Evolutionary conservation across 331 rosid species (phyloP).

Genomic region (Malus hybrid): DNA sequence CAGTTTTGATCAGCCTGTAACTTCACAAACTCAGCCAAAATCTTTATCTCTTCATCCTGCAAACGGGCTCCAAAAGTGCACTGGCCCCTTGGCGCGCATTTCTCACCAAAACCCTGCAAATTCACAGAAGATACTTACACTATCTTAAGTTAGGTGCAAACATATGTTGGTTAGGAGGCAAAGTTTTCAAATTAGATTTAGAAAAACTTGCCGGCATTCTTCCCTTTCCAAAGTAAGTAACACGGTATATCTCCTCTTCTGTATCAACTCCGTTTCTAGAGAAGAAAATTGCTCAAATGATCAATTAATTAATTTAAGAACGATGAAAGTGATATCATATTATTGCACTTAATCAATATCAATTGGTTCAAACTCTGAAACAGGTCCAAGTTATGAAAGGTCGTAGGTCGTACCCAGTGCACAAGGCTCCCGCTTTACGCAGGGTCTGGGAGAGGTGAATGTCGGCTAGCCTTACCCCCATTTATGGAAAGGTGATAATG

Average conservation of each 20-base stretch:
- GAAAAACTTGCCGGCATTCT: slow-evolving; percentile 61
- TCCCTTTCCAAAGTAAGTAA: slow-evolving; percentile 75
- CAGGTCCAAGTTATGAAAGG: not conserved
- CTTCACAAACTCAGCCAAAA: slow-evolving; percentile 81
- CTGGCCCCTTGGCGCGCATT: slow-evolving; percentile 83
- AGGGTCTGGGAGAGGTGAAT: too few relatives aligned
- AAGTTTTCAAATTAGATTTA: not conserved
- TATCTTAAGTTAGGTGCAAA: not conserved
- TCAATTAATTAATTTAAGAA: too few relatives aligned
- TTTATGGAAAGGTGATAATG: not conserved
- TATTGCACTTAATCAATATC: too few relatives aligned
- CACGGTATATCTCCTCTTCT: slow-evolving; percentile 71
- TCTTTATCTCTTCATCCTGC: slow-evolving; percentile 76
- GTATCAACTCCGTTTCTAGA: slow-evolving; percentile 78
- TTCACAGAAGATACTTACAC: not conserved
- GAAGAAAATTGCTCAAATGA: not conserved
- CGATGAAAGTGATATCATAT: too few relatives aligned
- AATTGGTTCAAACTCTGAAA: too few relatives aligned
- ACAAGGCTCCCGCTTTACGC: too few relatives aligned
- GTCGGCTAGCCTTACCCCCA: too few relatives aligned
- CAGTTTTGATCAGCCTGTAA: slow-evolving; percentile 85
- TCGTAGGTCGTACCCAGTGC: too few relatives aligned
- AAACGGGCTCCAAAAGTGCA: slow-evolving; percentile 95
- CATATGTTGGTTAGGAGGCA: not conserved
- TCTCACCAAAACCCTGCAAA: slow-evolving; percentile 78